Base-by-base conservation (phyloP, 345 rosid genomes). In the Eutrema japonicum region DNA sequence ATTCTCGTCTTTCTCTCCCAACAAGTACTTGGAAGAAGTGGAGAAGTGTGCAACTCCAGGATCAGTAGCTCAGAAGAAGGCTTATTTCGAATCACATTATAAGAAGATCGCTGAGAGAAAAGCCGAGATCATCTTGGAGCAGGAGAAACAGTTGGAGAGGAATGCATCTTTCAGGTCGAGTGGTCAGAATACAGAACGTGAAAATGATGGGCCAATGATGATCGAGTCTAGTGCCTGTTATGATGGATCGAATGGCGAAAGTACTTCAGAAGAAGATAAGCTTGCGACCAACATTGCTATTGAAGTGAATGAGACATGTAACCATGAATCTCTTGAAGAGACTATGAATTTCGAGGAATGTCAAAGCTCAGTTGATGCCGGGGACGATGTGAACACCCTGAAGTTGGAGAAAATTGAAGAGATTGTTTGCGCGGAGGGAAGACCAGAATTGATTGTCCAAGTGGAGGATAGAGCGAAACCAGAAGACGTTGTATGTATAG, bases 81-180 rank as follows among this genome's bases (percentile, higher is more conserved):
- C 99, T 54, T 95, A 88, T 80, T 95, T 95, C 40, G 99, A 95
- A 83, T 87, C 97, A n/a, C 99, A 92, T 79, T 90, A 92, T 87
- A 92, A 85, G 82, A 92, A 85, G 81, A 85, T 89, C 36, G 91
- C 97, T 64, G 91, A 90, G 35, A 84, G 84, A 73, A 87, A 88
- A 79, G 88, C 97, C 8, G 93, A 89, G 73, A 76, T 83, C 18
- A 72, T 62, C 10, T 30, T 76, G 78, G 85, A 83, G 61, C 86
- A 84, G 77, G 88, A 86, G 80, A 85, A 83, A 80, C 83, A 68
- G 29, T 45, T 77, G 55, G 91, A 84, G 64, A 72, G 65, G 41
- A 77, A 78, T 16, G 29, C 68, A 35, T 52, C 64, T 36, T 74
- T 77, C 11, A 49, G 65, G 35, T 67, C 78, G 18, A 64, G 32